Base-by-base conservation (phyloP, 106 monocot species). In the Posidonia australis region DNA sequence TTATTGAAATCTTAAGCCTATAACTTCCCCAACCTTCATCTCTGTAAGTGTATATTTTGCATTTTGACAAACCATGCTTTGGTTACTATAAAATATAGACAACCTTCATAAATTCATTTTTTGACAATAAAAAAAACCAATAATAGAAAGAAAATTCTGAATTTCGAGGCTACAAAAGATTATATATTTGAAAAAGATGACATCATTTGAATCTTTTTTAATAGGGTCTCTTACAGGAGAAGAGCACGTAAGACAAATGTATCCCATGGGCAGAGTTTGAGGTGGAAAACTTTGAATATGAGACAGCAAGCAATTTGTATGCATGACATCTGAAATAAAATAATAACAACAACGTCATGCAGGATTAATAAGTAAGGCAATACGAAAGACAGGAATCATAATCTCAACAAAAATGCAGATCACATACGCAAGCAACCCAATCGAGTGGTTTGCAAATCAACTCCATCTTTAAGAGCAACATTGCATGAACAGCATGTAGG, bases 341-440 rank as follows among this genome's bases (percentile, higher is more conserved):
- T 7, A 21, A 55, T 63, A 66, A 25, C 20, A 73, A 4, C 12
- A 30, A 66, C 51, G 31, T 43, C 21, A 9, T 42, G 26, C 44
- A 45, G 28, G 14, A 28, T 16, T 28, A 23, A 20, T 10, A 24
- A 22, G 11, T 48, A 45, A 27, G 19, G 5, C 6, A 20, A 44
- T 58, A 29, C 7, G 9, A 29, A 21, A 58, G 16, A 58, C 43
- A 49, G 48, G 3, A 14, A 65, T 28, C 11, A 47, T 18, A 48
- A 26, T 26, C 11, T 65, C 2, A 47, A 25, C 17, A 29, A 10
- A 60, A 10, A 60, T 31, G 49, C 4, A 44, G 16, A 46, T 55
- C 54, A 78, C 88, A 72, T 83, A 96, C 90, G 80, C 66, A 96
- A 82, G 78, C 96, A 96, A 77, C 96, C 96, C 80, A 96, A 71